Evolutionary conservation across 2,329 filamentous ascomycete genomes (phyloP).

Genomic region (Aspergillus pseudoglaucus): DNA sequence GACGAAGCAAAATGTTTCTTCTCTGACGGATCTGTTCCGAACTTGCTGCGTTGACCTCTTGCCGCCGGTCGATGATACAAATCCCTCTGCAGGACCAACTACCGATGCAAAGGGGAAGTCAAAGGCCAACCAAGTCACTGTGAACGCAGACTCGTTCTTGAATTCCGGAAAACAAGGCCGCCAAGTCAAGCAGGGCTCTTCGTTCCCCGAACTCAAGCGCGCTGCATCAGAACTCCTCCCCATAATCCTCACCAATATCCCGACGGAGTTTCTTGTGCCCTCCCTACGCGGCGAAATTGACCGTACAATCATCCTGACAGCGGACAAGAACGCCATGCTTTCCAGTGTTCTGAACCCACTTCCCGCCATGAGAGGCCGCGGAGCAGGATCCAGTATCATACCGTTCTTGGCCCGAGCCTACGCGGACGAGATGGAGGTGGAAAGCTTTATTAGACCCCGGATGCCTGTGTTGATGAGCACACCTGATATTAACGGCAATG

Average conservation of each 20-base stretch:
- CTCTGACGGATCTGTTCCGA: conserved; percentile 57
- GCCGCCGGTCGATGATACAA: conserved; percentile 38
- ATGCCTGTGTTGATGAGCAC: conserved; percentile 41
- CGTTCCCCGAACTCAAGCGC: conserved; percentile 40
- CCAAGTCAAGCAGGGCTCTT: conserved; percentile 11
- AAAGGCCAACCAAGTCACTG: conserved; percentile 28
- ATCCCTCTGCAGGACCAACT: conserved; percentile 17
- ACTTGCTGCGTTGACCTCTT: conserved; percentile 71
- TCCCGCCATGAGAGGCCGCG: conserved; percentile 55
- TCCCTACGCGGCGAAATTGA: conserved; percentile 70
- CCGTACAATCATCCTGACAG: conserved; percentile 67
- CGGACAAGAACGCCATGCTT: conserved; percentile 65
- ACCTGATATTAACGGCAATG: conserved; percentile 20
- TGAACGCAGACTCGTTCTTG: conserved; percentile 69
- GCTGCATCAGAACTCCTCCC: conserved; percentile 60
- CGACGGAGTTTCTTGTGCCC: conserved; percentile 61
- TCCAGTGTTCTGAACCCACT: conserved; percentile 77
- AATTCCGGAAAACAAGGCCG: conserved; percentile 33
- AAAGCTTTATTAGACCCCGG: conserved; percentile 57
- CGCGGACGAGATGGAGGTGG: conserved; percentile 58
- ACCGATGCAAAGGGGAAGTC: conserved; percentile 37
- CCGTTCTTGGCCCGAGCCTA: conserved; percentile 69
- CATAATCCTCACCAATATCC: conserved; percentile 55
- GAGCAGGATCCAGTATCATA: conserved; percentile 64
- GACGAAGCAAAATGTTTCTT: conserved; percentile 58